Evolutionary conservation across 352 stramenopile species (phyloP), one percentile per base, ranked within the genome.

Genomic region (Phytophthora syringae): DNA sequence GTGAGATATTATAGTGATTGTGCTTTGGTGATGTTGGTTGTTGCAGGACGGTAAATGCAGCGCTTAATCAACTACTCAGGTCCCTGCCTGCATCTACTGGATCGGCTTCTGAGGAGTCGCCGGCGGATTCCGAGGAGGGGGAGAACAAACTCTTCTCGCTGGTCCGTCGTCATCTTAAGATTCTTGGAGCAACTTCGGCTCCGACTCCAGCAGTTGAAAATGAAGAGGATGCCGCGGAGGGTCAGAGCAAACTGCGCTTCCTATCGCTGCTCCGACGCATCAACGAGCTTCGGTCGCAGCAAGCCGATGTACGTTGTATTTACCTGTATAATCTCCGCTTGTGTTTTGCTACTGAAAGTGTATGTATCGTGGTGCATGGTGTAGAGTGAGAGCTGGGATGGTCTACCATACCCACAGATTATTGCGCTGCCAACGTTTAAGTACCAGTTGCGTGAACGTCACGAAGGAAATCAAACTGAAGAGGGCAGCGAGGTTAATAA

Each of bases 401-500:
- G 86, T 3, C 70, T 94, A 4, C 84, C 86, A 32, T 94, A 94
- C 54, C 86, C 86, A 18, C 86, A 94, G 70, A 94, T 94, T 47
- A 67, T 94, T 25, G 72, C 84, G 39, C 67, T 94, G 9, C 86
- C 86, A 22, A 94, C 82, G 44, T 94, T 94, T 68, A 79, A 86
- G 45, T 94, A 92, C 63, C 75, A 77, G 27, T 43, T 77, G 30
- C 84, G 82, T 25, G 72, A 82, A 36, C 47, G 69, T 53, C 44
- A 61, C 48, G 69, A 67, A 21, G 52, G 52, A 25, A 70, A 63
- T 37, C 36, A 76, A 43, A 18, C 68, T 7, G 58, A 68, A 13
- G 56, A 64, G n/a, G 76, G 77, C 7, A 39, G 71, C 36, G 72
- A 79, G 42, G 73, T 79, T 52, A 86, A 86, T 72, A 94, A 92